Base-by-base conservation (phyloP, 1,284 basidiomycete species). In the Chiua sp. region DNA sequence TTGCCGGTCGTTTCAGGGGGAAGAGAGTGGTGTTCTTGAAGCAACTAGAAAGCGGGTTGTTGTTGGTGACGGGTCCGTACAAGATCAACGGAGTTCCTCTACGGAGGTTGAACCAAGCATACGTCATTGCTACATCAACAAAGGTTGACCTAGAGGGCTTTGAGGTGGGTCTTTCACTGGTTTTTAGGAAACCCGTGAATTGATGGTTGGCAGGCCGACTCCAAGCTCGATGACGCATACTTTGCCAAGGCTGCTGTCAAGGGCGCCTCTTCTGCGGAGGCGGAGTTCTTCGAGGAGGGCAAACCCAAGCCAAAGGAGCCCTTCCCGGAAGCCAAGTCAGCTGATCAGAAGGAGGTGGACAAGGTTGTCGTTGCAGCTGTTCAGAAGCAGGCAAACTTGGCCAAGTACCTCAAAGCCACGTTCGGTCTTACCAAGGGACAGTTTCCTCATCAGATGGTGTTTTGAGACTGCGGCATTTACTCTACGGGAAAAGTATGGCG, bases 11-110 rank as follows among this genome's bases (percentile, higher is more conserved):
- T 75, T 99, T 96, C 93, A 85, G 93, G 70, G 98, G 98, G 69
- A 98, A 98, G 88, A 90, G 98, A 56, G 98, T 99, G 68, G 96
- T 99, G 60, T 98, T 96, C 83, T 84, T 99, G 80, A 98, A 98
- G 88, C 96, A 98, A 84, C 83, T 99, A 77, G 87, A 87, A 71
- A 94, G 92, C 67, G 97, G 97, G 65, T 82, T 99, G 71, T 82
- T 99, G 72, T 86, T 99, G 78, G 95, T 99, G 73, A 97, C 96
- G 55, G 98, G 98, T 63, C 98, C 98, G 59, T 98, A 90, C 90
- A 98, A 97, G 88, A 76, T 99, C 78, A 99, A 99, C 82, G 98
- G 98, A 79, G 98, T 99, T 50, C 98, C 98, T 71, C 86, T 99
- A 76, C 89, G 97, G 78, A 89, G 98, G 78, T 96, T 99, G 66